Evolutionary conservation across 768 basidiomycete species (phyloP).

Genomic region (Mycena galericulata): DNA sequence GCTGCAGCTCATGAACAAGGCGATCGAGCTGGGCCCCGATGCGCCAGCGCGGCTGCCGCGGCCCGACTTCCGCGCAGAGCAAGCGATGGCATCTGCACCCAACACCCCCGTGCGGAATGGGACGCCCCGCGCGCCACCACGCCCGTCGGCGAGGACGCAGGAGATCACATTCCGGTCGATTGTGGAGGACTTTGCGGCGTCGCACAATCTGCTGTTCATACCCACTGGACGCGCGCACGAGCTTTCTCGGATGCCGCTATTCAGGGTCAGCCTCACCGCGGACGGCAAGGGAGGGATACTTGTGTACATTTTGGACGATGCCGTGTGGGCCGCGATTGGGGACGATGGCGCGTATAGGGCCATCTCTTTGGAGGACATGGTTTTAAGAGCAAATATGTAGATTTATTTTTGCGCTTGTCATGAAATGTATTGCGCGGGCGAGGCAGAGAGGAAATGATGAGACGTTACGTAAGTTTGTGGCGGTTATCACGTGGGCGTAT

Average conservation of each 20-base stretch:
- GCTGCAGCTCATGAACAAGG: constrained; percentile 93
- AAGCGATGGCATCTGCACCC: constrained; percentile 40
- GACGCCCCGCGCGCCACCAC: constrained; percentile 49
- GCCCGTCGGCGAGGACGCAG: constrained; percentile 65
- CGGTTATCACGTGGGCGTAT: no score
- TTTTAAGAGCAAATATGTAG: constrained; percentile 62
- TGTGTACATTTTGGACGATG: constrained; percentile 93
- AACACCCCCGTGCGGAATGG: constrained; percentile 36
- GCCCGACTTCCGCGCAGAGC: constrained; percentile 72
- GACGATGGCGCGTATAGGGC: constrained; percentile 78
- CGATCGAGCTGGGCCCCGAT: constrained; percentile 86
- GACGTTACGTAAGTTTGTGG: no score
- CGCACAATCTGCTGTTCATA: constrained; percentile 90
- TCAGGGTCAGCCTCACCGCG: constrained; percentile 79
- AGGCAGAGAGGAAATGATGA: no score
- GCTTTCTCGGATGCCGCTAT: constrained; percentile 89
- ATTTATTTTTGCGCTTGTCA: neutral
- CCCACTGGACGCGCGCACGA: constrained; percentile 90
- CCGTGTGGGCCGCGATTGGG: constrained; percentile 82
- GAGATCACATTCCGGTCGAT: constrained; percentile 95
- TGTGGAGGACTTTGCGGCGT: constrained; percentile 90
- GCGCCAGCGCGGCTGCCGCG: constrained; percentile 76
- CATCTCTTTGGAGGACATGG: constrained; percentile 91
- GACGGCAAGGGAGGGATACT: constrained; percentile 90
- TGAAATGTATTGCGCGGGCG: no score